Base-by-base conservation (phyloP, 176 grass and related monocot species). In the bread wheat (Triticum aestivum) region DNA sequence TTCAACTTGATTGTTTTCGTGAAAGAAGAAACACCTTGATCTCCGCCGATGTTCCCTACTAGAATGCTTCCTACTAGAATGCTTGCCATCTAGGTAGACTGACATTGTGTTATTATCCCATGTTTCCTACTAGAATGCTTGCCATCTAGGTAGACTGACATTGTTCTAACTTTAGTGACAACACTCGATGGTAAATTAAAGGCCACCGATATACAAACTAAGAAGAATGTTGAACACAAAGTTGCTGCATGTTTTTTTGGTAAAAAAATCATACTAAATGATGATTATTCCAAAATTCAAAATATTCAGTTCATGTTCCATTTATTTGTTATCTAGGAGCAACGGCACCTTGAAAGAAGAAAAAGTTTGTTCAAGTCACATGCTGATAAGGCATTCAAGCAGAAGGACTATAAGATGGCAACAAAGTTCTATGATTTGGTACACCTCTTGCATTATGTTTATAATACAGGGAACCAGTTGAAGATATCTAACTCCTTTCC, bases 321-420 rank as follows among this genome's bases (percentile, higher is more conserved):
- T 77, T 9, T 77, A 51, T 1, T 77, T 77, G 34, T 77, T 85
- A 27, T 77, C 35, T 54, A 85, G 73, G 9, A 24, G 76, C 38
- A 77, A 52, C 29, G 0, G 5, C 27, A 7, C 7, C 21, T 15
- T 85, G 4, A 66, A 18, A 44, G 7, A 38, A 85, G 42, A 35
- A 67, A 54, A 67, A 20, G 18, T 23, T 11, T 67, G 2, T 1
- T 85, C 26, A 85, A 85, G 29, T 66, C 72, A 77, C 18, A 51
- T 2, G 72, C 83, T 66, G 20, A 4, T 52, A 23, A 0, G 20
- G 39, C 72, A 24, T 66, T 85, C 41, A 77, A 42, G 41, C 41
- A 11, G 3, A 85, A 85, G 41, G 61, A 85, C 0, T 75, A 84
- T 49, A 20, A 24, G 4, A 0, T 23, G 11, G 83, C 72, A 65